Conservation (phyloP, 768 basidiomycete species). For the Phanerochaete sordida region DNA sequence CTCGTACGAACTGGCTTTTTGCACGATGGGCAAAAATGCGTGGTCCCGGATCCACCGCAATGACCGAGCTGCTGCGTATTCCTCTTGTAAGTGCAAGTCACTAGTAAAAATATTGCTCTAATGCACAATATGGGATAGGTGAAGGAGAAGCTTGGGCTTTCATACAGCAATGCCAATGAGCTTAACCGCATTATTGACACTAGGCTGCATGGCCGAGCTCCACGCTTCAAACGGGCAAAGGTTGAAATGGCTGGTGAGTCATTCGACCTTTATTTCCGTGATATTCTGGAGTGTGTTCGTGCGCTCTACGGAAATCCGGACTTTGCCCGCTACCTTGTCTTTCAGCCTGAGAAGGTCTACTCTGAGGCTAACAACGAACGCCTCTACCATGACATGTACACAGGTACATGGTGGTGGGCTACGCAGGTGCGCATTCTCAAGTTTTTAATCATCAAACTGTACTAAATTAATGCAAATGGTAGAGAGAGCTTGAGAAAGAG, state of each 20-base stretch:
- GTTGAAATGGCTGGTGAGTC: constrained; percentile 27
- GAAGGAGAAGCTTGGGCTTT: constrained; percentile 27
- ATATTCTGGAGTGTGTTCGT: constrained; percentile 34
- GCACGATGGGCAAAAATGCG: constrained; percentile 37
- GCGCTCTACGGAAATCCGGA: constrained; percentile 33
- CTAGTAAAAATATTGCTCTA: background rate
- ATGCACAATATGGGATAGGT: constrained; percentile 7
- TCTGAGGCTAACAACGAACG: constrained; percentile 22
- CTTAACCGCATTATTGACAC: constrained; percentile 34
- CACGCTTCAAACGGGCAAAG: constrained; percentile 23
- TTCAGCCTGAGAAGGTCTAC: constrained; percentile 37
- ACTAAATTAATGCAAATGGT: background rate
- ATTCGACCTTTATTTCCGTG: constrained; percentile 30
- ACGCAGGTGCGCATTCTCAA: constrained; percentile 34
- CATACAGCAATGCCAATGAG: constrained; percentile 28
- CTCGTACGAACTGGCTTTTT: constrained; percentile 36
- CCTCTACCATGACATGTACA: constrained; percentile 42
- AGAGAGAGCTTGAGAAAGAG: constrained; percentile 16
- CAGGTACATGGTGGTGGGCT: constrained; percentile 50
- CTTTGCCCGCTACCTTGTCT: constrained; percentile 26
- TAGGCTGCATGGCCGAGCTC: constrained; percentile 22
- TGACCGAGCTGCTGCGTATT: constrained; percentile 36
- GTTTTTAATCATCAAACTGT: background rate
- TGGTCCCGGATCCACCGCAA: constrained; percentile 33
- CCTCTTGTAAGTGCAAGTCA: constrained; percentile 29